Evolutionary conservation across 2,329 filamentous ascomycete species (phyloP), one percentile per base, ranked within the genome.

Genomic region (Alternaria sp.): DNA sequence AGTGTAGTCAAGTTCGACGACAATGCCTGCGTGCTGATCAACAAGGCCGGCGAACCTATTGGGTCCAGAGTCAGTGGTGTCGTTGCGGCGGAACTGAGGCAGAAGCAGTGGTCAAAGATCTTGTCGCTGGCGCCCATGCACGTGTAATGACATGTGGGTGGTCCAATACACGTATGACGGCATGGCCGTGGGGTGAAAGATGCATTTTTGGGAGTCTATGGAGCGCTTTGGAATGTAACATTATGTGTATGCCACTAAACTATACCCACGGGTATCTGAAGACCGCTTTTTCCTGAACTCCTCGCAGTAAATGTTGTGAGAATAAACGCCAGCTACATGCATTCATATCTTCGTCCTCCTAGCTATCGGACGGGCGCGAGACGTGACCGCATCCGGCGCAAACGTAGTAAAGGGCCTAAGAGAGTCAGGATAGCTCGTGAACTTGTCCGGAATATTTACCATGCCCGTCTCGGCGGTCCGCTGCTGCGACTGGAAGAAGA

Each of bases 401-500:
- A 57, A 99, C 95, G 67, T 81, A 85, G 74, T 84, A 85, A 43
- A 85, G 79, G 74, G 81, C 82, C 83, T 85, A 64, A 11, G n/a
- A 34, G 5, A 32, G 60, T 75, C 41, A 74, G 70, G 10, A 49
- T 38, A 22, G 20, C 34, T n/a, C 32, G 11, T 20, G 18, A 20
- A 40, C 18, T 27, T 11, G 9, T 2, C 14, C 8, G 14, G 12
- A 10, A n/a, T 18, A 55, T 69, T 70, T 81, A 98, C 95, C 95
- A 99, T 99, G 83, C 95, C 95, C 45, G 95, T 99, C 81, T 98
- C 94, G 50, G 93, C 92, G 70, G 91, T 97, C 81, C 95, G 91
- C 84, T 98, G 94, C 79, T 99, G 95, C 64, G 94, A 97, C 83
- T 99, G 95, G 85, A 99, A 99, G 83, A 97, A 99, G 62, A 99